A percentile compares a stretch with the other conserved stretches of the same genome.
phyloP scores from a whole-genome alignment of 306 rosid species.

The Prunus campanulata region DNA sequence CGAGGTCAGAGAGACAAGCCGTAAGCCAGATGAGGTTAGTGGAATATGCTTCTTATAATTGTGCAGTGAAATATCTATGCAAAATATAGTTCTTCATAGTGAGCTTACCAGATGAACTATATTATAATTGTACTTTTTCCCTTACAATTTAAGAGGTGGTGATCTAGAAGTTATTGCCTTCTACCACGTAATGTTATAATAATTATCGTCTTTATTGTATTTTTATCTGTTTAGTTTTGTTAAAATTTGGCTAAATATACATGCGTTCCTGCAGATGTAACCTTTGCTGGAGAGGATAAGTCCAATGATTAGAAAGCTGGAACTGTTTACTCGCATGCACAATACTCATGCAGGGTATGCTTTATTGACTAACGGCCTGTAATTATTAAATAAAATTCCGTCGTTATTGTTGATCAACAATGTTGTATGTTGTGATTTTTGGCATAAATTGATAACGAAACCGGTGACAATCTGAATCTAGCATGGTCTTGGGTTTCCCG shows the following conservation, averaged over 20 bases:
- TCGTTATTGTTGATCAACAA: not conserved
- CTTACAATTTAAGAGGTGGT: not conserved
- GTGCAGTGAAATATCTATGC: not conserved
- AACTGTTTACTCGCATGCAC: conserved; percentile 98
- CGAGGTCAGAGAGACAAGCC: conserved; percentile 98
- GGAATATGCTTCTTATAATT: conserved; percentile 2
- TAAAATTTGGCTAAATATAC: conserved; percentile 13
- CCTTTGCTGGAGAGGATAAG: conserved; percentile 96
- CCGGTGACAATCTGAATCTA: not conserved
- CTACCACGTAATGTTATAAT: not conserved
- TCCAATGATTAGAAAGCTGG: conserved; percentile 96
- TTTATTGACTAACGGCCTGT: conserved; percentile 18
- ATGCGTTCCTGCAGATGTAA: conserved; percentile 68
- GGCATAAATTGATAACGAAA: not conserved
- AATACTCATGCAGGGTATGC: conserved; percentile 97
- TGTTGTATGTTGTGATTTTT: not conserved
- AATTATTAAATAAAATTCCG: conserved; percentile 1
- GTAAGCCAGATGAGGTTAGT: conserved; percentile 98
- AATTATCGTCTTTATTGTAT: not conserved
- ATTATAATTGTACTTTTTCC: not conserved
- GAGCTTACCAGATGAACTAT: not conserved
- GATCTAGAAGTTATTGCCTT: not conserved
- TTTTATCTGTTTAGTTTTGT: not conserved
- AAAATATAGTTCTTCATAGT: not conserved
- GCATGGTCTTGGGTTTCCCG: not conserved